These are phyloP conservation scores for Fusarium sp. DNA, from an alignment of 2,329 filamentous ascomycete genomes.

Conservation along the genomic window DNA sequence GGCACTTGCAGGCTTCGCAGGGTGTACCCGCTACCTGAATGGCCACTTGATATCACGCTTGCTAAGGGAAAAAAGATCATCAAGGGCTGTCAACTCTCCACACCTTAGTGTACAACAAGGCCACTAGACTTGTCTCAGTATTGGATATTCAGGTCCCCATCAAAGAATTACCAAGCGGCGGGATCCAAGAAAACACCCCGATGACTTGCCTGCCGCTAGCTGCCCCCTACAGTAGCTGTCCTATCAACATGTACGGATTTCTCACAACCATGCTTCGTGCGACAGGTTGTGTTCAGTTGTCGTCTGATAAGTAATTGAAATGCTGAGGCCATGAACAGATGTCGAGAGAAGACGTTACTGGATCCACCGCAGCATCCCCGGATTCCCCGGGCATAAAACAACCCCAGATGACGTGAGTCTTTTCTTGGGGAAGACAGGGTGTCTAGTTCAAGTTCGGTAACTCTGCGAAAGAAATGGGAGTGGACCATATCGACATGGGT, in stretches of 20 bases:
- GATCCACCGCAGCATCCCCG: not conserved
- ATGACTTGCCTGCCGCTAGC: not conserved
- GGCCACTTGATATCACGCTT: not conserved
- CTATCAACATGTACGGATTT: not conserved
- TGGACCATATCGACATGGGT: not conserved
- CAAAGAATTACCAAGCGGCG: not conserved
- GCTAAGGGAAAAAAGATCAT: not conserved
- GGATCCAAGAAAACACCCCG: not conserved
- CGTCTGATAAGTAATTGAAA: not conserved
- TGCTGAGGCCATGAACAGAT: not conserved
- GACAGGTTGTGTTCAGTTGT: not conserved
- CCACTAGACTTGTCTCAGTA: not conserved
- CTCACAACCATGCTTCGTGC: not conserved
- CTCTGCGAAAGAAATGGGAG: not conserved
- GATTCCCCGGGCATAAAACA: not conserved
- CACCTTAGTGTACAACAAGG: not conserved
- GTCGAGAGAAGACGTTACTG: not conserved
- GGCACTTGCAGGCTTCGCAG: not conserved
- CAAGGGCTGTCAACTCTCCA: not conserved
- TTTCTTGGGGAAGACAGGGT: not conserved
- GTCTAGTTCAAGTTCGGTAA: not conserved
- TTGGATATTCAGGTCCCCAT: not conserved
- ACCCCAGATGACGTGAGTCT: constrained; percentile 2
- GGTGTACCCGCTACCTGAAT: not conserved
- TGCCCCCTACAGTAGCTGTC: not conserved